Evolutionary conservation across 768 basidiomycete genomes (phyloP), one percentile per base, ranked within the genome.

Genomic region (Macrolepiota fuliginosa): DNA sequence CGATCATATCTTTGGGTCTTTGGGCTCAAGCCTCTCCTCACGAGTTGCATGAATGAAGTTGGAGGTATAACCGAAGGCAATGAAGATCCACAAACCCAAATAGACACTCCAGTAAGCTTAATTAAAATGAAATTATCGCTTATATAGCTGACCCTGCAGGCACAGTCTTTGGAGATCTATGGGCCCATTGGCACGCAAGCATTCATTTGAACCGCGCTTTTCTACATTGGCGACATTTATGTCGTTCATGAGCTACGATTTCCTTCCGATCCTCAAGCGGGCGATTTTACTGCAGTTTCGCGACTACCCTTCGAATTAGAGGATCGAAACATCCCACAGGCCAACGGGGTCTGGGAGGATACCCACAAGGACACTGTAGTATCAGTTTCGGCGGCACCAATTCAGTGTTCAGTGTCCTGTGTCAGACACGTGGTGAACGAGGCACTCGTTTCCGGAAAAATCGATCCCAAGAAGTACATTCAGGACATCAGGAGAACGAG

Each of bases 1-100:
- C 2, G 90, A 92, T 72, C 91, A 94, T 70, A 89, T 92, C 25
- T 90, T 91, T n/a, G n/a, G n/a, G n/a, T n/a, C n/a, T n/a, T n/a
- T 69, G 92, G 91, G 7, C 69, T 92, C 7, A 66, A 86, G 22
- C 89, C 89, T 4, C 71, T 93, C 35, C 78, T 93, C 65, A 85
- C 89, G 11, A 83, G 83, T 56, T 76, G 86, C 47, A 71, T 90
- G 61, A 92, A 93, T 62, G 92, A 92, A 39, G 82, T 88, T 24
- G 91, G 91, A 17, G 90, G 90, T 12, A 79, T 75, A 60, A 71
- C 79, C 40, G 84, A 85, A 19, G 84, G 79, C 11, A 70, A 68
- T 3, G 87, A 86, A 2, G 91, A 93, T 70, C 80, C 84, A 29
- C 82, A 91, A 58, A 56, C 69, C 13, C 72, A 37, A 71, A 79